Conservation (phyloP, 225 moss, liverwort and hornwort genomes). For the Physcomitrellopsis africana region DNA sequence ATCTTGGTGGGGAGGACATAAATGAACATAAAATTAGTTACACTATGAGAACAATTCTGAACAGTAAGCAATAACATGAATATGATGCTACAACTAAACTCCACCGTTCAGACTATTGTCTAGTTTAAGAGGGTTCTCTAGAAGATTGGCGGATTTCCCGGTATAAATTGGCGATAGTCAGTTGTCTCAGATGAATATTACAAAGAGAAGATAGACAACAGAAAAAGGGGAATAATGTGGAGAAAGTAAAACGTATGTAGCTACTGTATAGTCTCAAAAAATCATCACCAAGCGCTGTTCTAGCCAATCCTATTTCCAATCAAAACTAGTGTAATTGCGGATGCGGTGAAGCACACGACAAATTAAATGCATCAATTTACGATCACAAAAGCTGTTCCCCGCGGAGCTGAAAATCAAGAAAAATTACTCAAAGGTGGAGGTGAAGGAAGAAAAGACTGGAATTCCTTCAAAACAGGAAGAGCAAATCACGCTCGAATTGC, state of each 20-base stretch:
- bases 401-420: not conserved
- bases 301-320: not conserved
- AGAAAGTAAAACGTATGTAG: slow-evolving; percentile 2
- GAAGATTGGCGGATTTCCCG: not conserved
- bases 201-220: not conserved
- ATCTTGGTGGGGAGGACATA: not conserved
- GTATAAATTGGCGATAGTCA: not conserved
- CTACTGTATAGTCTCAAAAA: not conserved
- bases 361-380: not conserved
- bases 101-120: too few species aligned
- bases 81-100: too few species aligned
- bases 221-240: not conserved
- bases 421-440: not conserved
- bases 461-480: not conserved
- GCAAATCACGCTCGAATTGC: not conserved
- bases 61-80: too few species aligned
- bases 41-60: not conserved
- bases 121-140: too few species aligned
- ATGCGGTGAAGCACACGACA: not conserved
- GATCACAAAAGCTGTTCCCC: slow-evolving; percentile 2
- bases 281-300: slow-evolving; percentile 7
- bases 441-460: not conserved
- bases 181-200: not conserved
- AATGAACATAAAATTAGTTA: not conserved
- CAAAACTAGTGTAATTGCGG: not conserved